Conservation (phyloP, 1,284 basidiomycete species). For the Uromyces viciae-fabae region DNA sequence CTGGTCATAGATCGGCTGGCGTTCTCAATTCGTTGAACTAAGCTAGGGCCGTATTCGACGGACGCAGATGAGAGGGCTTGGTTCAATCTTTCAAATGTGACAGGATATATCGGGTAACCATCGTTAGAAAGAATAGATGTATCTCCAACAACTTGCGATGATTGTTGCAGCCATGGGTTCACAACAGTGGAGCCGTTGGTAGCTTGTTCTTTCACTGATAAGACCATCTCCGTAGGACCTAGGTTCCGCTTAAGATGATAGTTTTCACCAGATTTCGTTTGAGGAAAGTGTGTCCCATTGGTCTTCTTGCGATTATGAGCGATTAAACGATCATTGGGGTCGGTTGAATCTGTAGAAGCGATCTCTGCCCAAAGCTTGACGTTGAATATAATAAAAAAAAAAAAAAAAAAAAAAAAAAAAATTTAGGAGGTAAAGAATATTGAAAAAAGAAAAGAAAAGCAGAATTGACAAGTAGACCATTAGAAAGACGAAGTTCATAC, state of each 20-base stretch:
- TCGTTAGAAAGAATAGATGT: constrained; percentile 23
- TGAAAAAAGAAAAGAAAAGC: not conserved
- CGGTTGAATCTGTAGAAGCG: constrained; percentile 29
- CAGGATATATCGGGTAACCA: constrained; percentile 29
- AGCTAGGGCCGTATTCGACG: constrained; percentile 23
- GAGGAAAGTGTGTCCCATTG: constrained; percentile 1
- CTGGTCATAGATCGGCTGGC: constrained; percentile 24
- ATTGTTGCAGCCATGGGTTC: constrained; percentile 15
- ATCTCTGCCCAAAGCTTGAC: constrained; percentile 40
- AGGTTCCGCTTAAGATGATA: constrained; percentile 19
- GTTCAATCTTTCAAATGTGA: constrained; percentile 26
- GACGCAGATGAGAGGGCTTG: constrained; percentile 25
- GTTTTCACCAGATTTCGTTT: not conserved
- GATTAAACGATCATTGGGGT: constrained; percentile 31
- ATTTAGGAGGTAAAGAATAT: not conserved
- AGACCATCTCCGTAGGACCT: constrained; percentile 33
- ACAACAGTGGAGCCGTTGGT: constrained; percentile 29
- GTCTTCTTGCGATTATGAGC: constrained; percentile 41
- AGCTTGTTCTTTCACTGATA: constrained; percentile 34
- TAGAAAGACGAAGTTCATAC: not conserved
- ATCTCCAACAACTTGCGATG: not conserved
- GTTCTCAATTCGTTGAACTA: constrained; percentile 39
- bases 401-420: not conserved
- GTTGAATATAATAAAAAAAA: not conserved
- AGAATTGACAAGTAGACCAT: not conserved